These are phyloP conservation scores for Leishmania tarentolae DNA, from an alignment of 208 protist genomes.

Conservation along the genomic window DNA sequence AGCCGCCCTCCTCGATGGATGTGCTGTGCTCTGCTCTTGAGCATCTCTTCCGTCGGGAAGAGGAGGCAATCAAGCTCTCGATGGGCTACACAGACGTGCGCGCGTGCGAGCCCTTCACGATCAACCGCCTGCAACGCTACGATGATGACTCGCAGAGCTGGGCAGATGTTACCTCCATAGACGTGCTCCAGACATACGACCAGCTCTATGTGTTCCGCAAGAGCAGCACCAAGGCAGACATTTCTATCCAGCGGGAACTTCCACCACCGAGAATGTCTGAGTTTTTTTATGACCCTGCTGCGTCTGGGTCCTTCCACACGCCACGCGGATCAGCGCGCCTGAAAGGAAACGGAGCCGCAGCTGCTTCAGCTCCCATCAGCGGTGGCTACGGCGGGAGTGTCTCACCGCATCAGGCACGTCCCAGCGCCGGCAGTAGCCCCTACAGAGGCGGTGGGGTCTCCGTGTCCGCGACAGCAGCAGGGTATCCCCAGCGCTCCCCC, in stretches of 20 bases:
- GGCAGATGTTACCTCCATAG: constrained; percentile 44
- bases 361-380: constrained; percentile 1
- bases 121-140: constrained; percentile 69
- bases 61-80: constrained; percentile 51
- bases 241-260: constrained; percentile 74
- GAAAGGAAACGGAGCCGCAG: not conserved
- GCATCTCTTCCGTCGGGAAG: constrained; percentile 66
- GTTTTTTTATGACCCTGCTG: constrained; percentile 35
- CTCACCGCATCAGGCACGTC: not conserved
- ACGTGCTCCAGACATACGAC: constrained; percentile 63
- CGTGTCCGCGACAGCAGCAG: not conserved
- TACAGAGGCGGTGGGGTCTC: not conserved
- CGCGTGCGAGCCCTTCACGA: constrained; percentile 75
- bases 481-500: not conserved
- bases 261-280: constrained; percentile 53
- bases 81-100: constrained; percentile 42
- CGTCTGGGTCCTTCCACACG: not conserved
- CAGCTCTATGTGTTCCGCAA: constrained; percentile 85
- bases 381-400: constrained; percentile 8
- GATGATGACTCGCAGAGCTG: constrained; percentile 73
- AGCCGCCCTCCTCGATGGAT: constrained; percentile 50
- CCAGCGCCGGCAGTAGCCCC: constrained; percentile 10
- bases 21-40: constrained; percentile 58
- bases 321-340: not conserved
- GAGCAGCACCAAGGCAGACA: constrained; percentile 75